Evolutionary conservation across 345 rosid species (phyloP).

Genomic region (Salix brachista): DNA sequence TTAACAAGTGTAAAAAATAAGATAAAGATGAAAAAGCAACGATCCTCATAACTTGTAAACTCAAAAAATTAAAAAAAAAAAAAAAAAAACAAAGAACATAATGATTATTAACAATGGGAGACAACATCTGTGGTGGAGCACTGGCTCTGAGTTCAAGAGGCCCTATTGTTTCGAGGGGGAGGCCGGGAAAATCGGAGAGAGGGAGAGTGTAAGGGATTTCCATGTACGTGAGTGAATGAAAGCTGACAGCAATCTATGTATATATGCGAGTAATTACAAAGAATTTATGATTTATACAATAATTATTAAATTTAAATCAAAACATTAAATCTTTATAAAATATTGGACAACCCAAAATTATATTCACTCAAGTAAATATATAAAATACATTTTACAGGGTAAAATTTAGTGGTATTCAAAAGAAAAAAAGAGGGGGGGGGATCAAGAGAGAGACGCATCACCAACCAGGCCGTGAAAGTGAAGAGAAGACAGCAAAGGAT

Average conservation of each 20-base stretch:
- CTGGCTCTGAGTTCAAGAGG: conserved; percentile 12
- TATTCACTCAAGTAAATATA: too few species aligned
- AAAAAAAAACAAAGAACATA: conserved; percentile 15
- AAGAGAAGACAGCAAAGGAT: not conserved
- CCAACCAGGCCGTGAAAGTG: conserved; percentile 6
- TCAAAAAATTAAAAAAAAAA: too few species aligned
- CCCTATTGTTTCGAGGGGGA: conserved; percentile 1
- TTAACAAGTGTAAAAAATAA: not conserved
- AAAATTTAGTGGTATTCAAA: too few species aligned
- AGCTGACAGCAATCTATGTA: too few species aligned
- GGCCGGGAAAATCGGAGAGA: not conserved
- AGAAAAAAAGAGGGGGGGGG: not conserved
- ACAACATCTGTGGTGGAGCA: conserved; percentile 21
- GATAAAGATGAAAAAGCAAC: not conserved
- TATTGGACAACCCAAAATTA: too few species aligned
- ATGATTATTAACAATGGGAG: conserved; percentile 22
- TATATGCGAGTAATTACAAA: too few species aligned
- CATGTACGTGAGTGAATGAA: too few species aligned
- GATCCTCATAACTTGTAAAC: not conserved
- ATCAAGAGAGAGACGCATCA: conserved; percentile 6
- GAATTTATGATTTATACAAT: too few species aligned
- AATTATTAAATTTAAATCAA: too few species aligned
- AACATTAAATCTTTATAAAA: too few species aligned
- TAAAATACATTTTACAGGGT: too few species aligned
- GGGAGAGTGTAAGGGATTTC: too few species aligned